Evolutionary conservation across 805 yeast genomes (phyloP).

Genomic region (Yarrowia osloensis): DNA sequence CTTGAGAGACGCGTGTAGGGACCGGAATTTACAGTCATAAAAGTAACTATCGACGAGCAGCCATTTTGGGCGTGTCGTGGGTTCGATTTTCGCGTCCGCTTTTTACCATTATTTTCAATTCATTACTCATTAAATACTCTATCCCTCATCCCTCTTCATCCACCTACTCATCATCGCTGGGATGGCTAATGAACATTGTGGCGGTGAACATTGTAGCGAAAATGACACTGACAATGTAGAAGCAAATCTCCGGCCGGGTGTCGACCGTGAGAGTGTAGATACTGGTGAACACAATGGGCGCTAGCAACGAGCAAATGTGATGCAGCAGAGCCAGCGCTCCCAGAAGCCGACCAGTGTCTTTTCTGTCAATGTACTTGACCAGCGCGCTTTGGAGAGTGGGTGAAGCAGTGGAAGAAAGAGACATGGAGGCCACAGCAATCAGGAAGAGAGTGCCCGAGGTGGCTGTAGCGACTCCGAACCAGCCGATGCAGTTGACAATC

Average conservation of each 20-base stretch:
- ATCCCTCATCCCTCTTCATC: no score
- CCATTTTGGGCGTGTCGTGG: no score
- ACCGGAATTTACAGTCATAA: background rate
- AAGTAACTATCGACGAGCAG: background rate
- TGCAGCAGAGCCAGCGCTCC: conserved; percentile 37
- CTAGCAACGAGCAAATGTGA: conserved; percentile 31
- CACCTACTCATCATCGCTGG: background rate
- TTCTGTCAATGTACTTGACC: conserved; percentile 37
- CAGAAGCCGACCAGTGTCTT: conserved; percentile 37
- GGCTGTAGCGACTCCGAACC: conserved; percentile 35
- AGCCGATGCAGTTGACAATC: conserved; percentile 32
- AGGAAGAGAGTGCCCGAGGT: conserved; percentile 33
- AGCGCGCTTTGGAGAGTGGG: conserved; percentile 37
- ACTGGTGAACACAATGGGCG: conserved; percentile 35
- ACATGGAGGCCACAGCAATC: conserved; percentile 32
- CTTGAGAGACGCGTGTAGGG: conserved; percentile 8
- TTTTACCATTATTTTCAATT: background rate
- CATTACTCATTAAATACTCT: background rate
- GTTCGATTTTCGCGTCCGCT: no score
- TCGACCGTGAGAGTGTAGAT: conserved; percentile 35
- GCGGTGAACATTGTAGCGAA: background rate
- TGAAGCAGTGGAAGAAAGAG: conserved; percentile 35
- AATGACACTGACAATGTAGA: conserved; percentile 34
- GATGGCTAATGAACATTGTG: conserved; percentile 10
- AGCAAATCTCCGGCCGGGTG: conserved; percentile 34